Base-by-base conservation (phyloP, 768 basidiomycete genomes). In the Lentinula aciculospora region DNA sequence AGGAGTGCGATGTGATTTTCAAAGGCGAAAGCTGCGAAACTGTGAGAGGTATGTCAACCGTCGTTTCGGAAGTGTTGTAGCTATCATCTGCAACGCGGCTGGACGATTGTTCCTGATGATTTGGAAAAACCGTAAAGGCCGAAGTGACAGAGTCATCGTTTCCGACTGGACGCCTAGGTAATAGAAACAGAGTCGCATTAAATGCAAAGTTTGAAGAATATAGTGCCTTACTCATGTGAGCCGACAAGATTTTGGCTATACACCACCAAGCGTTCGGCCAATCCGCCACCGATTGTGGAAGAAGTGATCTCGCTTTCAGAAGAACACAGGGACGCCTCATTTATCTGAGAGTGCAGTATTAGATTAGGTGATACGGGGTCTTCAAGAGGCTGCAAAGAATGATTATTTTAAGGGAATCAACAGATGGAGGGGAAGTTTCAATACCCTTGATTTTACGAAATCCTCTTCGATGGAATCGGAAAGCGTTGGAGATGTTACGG, bases 21-120 rank as follows among this genome's bases (percentile, higher is more conserved):
- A 61, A 60, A 60, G 81, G 80, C 5, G 82, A 83, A 62, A 82
- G 69, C 63, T 83, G 79, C 39, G 81, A 82, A 60, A 81, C 45
- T 47, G 78, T 79, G 39, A 83, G 64, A 31, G 69, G 70, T 28
- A 32, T n/a, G 54, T 42, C 13, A 29, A 1, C 28, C 1, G 23
- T 17, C n/a, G 10, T 19, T 10, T 32, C 27, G 7, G 34, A 19
- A 32, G 57, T n/a, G 27, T 27, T 27, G 1, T n/a, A 19, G 25
- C 8, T 17, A 21, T 21, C 58, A n/a, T 70, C 69, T n/a, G 64
- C 13, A 28, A 4, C 56, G 40, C 37, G 17, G 37, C 2, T n/a
- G 12, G 71, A 66, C 47, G 67, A 66, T 19, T 69, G 69, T 56
- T 68, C 66, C 40, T 64, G 60, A 12, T 6, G 17, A 19, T 17